These are phyloP conservation scores for Cercospora zeae-maydis DNA, from an alignment of 2,329 filamentous ascomycete genomes.

Conservation along the genomic window DNA sequence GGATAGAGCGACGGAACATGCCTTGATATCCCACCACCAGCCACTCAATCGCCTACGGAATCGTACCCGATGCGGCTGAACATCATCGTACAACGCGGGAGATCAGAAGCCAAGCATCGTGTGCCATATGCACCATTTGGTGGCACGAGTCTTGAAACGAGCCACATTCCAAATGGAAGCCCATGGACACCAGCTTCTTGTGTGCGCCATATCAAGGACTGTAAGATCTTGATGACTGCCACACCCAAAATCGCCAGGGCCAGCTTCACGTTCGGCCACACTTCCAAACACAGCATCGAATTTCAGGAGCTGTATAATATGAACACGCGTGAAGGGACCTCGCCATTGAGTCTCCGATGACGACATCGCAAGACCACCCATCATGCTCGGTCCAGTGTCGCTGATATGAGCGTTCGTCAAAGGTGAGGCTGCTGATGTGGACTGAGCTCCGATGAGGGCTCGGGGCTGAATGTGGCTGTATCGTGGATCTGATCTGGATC, in stretches of 20 bases:
- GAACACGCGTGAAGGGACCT: background rate
- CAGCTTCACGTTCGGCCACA: background rate
- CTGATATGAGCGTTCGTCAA: background rate
- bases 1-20: background rate
- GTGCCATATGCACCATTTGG: background rate
- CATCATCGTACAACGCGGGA: background rate
- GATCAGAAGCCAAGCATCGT: background rate
- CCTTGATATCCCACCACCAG: background rate
- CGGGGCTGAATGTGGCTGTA: background rate
- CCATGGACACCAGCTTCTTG: background rate
- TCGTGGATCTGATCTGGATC: background rate
- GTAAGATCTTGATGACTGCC: background rate
- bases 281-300: background rate
- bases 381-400: background rate
- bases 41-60: background rate
- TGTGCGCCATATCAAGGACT: background rate
- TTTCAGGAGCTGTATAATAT: background rate
- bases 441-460: background rate
- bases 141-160: background rate
- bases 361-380: background rate
- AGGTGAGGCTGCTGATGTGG: background rate
- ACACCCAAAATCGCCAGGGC: background rate
- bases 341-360: background rate
- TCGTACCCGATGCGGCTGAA: background rate
- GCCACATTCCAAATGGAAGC: background rate